These are phyloP conservation scores for Clonostachys rosea DNA, from an alignment of 2,329 filamentous ascomycete species.

Conservation along the genomic window DNA sequence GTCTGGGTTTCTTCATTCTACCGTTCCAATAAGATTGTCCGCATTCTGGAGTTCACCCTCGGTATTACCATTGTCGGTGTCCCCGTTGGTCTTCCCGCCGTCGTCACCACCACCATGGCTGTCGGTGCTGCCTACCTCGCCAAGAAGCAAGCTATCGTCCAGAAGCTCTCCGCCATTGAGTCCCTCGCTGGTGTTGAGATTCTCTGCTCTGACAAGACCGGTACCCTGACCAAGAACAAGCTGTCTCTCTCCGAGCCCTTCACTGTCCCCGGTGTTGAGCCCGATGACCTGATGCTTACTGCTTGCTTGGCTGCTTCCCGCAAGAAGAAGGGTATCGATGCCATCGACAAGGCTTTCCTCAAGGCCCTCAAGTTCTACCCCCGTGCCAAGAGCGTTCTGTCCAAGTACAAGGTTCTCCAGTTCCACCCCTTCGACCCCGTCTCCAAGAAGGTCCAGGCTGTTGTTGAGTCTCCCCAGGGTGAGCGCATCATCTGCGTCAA, in stretches of 20 bases:
- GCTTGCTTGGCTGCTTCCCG: conserved; percentile 84
- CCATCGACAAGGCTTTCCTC: conserved; percentile 92
- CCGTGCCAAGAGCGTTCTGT: conserved; percentile 72
- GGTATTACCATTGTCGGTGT: conserved; percentile 91
- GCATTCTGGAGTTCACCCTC: conserved; percentile 78
- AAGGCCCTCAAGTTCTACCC: conserved; percentile 82
- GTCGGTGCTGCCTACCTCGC: conserved; percentile 88
- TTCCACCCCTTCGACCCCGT: conserved; percentile 90
- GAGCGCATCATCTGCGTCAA: conserved; percentile 87
- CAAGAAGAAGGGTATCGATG: conserved; percentile 94
- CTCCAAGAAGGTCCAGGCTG: conserved; percentile 84
- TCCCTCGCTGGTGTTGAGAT: conserved; percentile 90
- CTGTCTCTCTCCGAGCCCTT: conserved; percentile 82
- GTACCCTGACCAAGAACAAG: conserved; percentile 93
- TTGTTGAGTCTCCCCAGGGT: conserved; percentile 79
- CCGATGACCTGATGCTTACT: conserved; percentile 87
- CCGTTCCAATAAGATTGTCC: conserved; percentile 74
- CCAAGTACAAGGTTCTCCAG: conserved; percentile 79
- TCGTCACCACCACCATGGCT: conserved; percentile 93
- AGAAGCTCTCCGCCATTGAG: conserved; percentile 89
- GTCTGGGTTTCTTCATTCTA: conserved; percentile 89
- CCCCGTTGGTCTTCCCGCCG: conserved; percentile 86
- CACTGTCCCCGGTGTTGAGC: conserved; percentile 75
- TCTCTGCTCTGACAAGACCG: conserved; percentile 91
- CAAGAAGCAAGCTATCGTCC: conserved; percentile 89